Conservation (phyloP, 768 basidiomycete species). For the Naematelia encephala region DNA sequence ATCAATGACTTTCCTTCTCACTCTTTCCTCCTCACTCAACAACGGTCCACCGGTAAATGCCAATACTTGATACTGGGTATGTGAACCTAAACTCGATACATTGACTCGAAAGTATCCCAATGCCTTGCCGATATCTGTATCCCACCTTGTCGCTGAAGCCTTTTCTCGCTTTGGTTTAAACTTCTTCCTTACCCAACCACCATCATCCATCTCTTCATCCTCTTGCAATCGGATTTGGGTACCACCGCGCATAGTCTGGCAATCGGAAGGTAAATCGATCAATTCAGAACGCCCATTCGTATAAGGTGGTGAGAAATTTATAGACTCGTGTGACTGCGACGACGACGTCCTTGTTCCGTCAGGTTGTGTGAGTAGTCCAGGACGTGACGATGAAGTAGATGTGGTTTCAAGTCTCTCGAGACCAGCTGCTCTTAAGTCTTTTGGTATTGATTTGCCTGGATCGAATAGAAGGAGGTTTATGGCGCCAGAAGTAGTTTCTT, state of each 20-base stretch:
- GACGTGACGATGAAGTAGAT: neutral
- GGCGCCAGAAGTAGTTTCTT: slow-evolving; percentile 60
- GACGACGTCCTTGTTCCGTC: neutral
- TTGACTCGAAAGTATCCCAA: slow-evolving; percentile 56
- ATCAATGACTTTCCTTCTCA: slow-evolving; percentile 57
- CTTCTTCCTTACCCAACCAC: slow-evolving; percentile 43
- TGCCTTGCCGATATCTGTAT: slow-evolving; percentile 7
- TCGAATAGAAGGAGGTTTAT: slow-evolving; percentile 73
- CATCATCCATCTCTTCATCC: slow-evolving; percentile 13
- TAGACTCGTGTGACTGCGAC: slow-evolving; percentile 27
- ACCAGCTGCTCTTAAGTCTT: slow-evolving; percentile 15
- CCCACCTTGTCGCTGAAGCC: neutral
- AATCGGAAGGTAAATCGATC: neutral
- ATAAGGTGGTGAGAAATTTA: slow-evolving; percentile 30
- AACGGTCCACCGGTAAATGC: slow-evolving; percentile 72
- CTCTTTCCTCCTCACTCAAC: slow-evolving; percentile 59
- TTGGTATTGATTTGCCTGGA: slow-evolving; percentile 56
- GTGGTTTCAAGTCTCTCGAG: slow-evolving; percentile 14
- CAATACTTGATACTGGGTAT: slow-evolving; percentile 72
- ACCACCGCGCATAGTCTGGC: slow-evolving; percentile 4
- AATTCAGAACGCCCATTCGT: slow-evolving; percentile 33
- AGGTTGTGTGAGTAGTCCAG: neutral
- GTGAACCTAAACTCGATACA: slow-evolving; percentile 58
- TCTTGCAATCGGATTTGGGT: slow-evolving; percentile 6
- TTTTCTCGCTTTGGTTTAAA: slow-evolving; percentile 1